Percentiles rank a stretch among this genome's conserved stretches.
phyloP scores from a whole-genome alignment of 1,139 yeast species.

The Kurtzmaniella quercitrusa region DNA sequence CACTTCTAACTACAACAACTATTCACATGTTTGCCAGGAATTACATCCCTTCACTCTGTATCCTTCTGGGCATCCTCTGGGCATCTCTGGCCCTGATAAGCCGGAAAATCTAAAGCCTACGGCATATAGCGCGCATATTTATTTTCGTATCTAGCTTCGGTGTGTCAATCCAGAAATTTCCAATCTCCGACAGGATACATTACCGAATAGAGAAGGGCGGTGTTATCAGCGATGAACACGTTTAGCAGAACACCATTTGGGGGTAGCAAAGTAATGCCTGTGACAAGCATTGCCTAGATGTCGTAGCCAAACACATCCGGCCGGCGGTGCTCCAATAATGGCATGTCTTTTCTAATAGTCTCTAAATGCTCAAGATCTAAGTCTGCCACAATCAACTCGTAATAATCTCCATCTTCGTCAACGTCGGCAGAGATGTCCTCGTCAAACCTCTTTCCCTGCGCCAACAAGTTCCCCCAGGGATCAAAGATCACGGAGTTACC shows the following conservation, averaged over 20 bases:
- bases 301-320: constrained; percentile 47
- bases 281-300: too few species aligned
- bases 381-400: constrained; percentile 61
- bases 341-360: constrained; percentile 62
- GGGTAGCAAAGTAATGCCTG: too few species aligned
- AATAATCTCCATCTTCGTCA: constrained; percentile 47
- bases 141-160: not conserved
- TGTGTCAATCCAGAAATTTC: too few species aligned
- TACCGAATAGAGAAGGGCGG: too few species aligned
- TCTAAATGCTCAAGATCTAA: constrained; percentile 51
- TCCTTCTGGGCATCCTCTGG: too few species aligned
- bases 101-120: not conserved
- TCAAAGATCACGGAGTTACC: constrained; percentile 85
- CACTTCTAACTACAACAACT: too few species aligned
- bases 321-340: constrained; percentile 67
- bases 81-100: too few species aligned
- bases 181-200: not conserved
- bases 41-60: too few species aligned
- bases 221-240: too few species aligned
- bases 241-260: too few species aligned
- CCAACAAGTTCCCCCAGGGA: constrained; percentile 85
- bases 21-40: too few species aligned
- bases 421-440: constrained; percentile 34
- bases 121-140: not conserved
- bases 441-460: constrained; percentile 41